Evolutionary conservation across 2,329 filamentous ascomycete genomes (phyloP).

Genomic region (Pleomassaria siparia): DNA sequence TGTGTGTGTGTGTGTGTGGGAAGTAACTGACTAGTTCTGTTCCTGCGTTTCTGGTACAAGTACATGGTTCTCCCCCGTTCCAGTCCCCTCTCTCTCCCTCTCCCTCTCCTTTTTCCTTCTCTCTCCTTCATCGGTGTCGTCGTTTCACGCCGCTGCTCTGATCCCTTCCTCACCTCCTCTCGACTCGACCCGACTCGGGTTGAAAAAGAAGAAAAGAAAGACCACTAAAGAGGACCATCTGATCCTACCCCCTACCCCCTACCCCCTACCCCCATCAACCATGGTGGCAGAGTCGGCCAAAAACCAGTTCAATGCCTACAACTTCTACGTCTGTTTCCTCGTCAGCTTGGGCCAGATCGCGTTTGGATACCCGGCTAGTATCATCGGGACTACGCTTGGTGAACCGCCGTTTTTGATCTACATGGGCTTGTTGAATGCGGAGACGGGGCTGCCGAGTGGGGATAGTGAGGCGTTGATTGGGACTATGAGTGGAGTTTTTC

Average conservation of each 20-base stretch:
- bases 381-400: slow-evolving; percentile 23
- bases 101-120: background rate
- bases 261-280: background rate
- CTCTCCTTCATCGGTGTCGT: background rate
- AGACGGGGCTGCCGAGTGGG: slow-evolving; percentile 11
- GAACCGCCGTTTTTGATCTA: slow-evolving; percentile 21
- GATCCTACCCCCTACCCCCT: background rate
- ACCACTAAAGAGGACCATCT: too few species aligned
- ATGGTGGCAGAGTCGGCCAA: slow-evolving; percentile 9
- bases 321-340: slow-evolving; percentile 21
- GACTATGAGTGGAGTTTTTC: slow-evolving; percentile 24
- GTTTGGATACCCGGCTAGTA: slow-evolving; percentile 23
- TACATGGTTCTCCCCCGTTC: background rate
- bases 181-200: too few species aligned
- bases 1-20: too few species aligned
- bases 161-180: too few species aligned
- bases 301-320: slow-evolving; percentile 21
- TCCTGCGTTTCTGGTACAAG: background rate
- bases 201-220: too few species aligned
- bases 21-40: background rate
- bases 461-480: slow-evolving; percentile 20
- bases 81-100: background rate
- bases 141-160: too few species aligned
- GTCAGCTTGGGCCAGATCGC: slow-evolving; percentile 22
- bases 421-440: slow-evolving; percentile 19